Percentiles rank a stretch among this genome's conserved stretches.
These are phyloP conservation scores for Ambrosiella cleistominuta DNA, from an alignment of 2,329 filamentous ascomycete genomes.

Conservation along the genomic window DNA sequence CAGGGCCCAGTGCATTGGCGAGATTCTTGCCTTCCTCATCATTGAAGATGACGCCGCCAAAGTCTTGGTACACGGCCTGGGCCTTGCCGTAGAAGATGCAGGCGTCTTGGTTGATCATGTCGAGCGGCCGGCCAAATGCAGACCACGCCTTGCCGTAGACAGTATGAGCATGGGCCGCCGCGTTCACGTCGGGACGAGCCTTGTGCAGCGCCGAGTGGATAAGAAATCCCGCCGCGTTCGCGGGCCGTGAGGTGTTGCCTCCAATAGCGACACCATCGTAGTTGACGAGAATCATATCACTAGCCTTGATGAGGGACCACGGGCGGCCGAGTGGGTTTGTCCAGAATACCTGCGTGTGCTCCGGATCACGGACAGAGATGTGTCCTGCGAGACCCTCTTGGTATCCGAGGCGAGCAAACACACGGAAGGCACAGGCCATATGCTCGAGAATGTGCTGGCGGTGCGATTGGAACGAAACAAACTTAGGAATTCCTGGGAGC, in stretches of 20 bases:
- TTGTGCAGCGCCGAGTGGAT: constrained; percentile 51
- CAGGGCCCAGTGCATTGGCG: constrained; percentile 39
- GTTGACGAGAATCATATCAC: constrained; percentile 50
- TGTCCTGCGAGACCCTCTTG: constrained; percentile 30
- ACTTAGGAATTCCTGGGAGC: constrained; percentile 8
- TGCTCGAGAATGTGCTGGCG: constrained; percentile 24
- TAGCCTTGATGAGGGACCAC: constrained; percentile 46
- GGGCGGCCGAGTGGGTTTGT: constrained; percentile 44
- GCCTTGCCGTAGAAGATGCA: constrained; percentile 40
- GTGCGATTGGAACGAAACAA: constrained; percentile 16
- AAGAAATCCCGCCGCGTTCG: constrained; percentile 50
- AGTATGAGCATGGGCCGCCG: constrained; percentile 49
- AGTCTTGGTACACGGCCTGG: constrained; percentile 43
- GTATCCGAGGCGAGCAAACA: constrained; percentile 29
- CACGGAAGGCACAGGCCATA: constrained; percentile 29
- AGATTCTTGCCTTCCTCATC: constrained; percentile 44
- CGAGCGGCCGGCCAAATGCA: constrained; percentile 40
- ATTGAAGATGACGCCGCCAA: constrained; percentile 33
- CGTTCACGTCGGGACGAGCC: constrained; percentile 43
- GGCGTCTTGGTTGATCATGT: constrained; percentile 52
- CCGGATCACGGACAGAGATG: constrained; percentile 25
- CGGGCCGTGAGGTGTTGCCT: constrained; percentile 35
- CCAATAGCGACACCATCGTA: constrained; percentile 39
- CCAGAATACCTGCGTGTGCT: constrained; percentile 22
- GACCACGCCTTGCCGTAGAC: constrained; percentile 48